Evolutionary conservation across 352 stramenopile species (phyloP).

Genomic region (Globisporangium emineosum): DNA sequence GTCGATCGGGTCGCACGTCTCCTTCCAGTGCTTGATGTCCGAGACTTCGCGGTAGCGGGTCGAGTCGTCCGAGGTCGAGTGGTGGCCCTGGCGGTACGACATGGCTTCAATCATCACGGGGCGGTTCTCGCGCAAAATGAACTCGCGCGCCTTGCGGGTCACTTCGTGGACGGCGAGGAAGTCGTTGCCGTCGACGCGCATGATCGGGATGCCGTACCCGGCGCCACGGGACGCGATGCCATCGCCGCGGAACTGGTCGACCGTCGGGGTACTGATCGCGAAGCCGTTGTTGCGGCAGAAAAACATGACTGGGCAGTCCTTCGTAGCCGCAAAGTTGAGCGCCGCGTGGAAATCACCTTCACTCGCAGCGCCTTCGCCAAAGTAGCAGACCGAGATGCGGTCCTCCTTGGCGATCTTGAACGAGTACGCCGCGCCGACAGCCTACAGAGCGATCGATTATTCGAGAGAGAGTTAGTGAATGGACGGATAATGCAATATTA

Average conservation of each 20-base stretch:
- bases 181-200: slow-evolving; percentile 98
- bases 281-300: slow-evolving; percentile 99
- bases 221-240: slow-evolving; percentile 92
- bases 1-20: slow-evolving; percentile 88
- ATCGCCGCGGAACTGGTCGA: slow-evolving; percentile 97
- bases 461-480: neutral
- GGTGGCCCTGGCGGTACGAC: slow-evolving; percentile 98
- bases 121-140: slow-evolving; percentile 85
- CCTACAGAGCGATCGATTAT: slow-evolving; percentile 40
- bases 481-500: neutral
- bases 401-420: slow-evolving; percentile 93
- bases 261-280: slow-evolving; percentile 95
- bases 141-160: slow-evolving; percentile 85
- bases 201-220: slow-evolving; percentile 96
- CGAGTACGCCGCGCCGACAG: slow-evolving; percentile 94
- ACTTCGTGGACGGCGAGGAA: slow-evolving; percentile 95
- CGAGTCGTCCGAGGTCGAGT: slow-evolving; percentile 98
- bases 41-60: slow-evolving; percentile 91
- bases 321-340: slow-evolving; percentile 96
- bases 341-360: slow-evolving; percentile 97
- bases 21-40: slow-evolving; percentile 93
- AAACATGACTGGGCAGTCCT: slow-evolving; percentile 96
- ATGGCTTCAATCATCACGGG: slow-evolving; percentile 98
- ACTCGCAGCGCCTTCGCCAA: slow-evolving; percentile 96
- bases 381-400: slow-evolving; percentile 93